phyloP scores from a whole-genome alignment of 2,329 filamentous ascomycete genomes.

The Teratosphaeria nubilosa region DNA sequence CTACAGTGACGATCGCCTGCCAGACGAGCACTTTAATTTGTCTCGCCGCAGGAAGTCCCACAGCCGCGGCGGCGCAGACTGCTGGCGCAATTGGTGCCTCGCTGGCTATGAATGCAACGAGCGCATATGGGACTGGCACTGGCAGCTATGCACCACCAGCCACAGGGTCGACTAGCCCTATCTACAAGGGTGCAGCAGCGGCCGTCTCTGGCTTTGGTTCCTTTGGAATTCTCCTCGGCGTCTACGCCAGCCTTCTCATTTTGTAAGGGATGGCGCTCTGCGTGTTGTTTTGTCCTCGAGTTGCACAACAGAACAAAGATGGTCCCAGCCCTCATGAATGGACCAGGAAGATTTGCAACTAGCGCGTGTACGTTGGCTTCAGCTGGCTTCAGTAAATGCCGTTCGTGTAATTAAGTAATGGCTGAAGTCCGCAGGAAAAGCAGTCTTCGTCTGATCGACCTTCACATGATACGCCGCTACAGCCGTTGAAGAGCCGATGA shows the following conservation, averaged over 20 bases:
- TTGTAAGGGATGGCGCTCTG: constrained; percentile 9
- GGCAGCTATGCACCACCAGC: constrained; percentile 8
- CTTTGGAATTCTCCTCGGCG: constrained; percentile 12
- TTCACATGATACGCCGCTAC: neutral
- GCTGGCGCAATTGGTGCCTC: constrained; percentile 3
- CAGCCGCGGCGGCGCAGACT: constrained; percentile 1
- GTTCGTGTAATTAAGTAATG: neutral
- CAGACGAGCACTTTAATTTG: constrained; percentile 14
- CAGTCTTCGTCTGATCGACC: neutral
- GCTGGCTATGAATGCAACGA: neutral
- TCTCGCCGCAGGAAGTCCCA: constrained; percentile 9
- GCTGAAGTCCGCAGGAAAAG: neutral
- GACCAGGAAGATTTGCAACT: neutral
- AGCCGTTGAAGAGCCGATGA: neutral
- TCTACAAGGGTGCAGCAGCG: constrained; percentile 16
- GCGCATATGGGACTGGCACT: constrained; percentile 11
- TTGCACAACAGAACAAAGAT: neutral
- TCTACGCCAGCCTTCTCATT: constrained; percentile 13
- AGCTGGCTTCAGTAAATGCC: neutral
- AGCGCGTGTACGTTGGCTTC: neutral
- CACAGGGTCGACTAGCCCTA: constrained; percentile 5
- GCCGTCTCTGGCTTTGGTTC: constrained; percentile 10
- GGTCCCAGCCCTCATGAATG: neutral
- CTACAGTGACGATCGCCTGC: constrained; percentile 20
- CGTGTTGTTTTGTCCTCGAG: neutral